Evolutionary conservation across 495 filamentous ascomycete genomes (phyloP).

Genomic region (Hypoxylon cercidicola): DNA sequence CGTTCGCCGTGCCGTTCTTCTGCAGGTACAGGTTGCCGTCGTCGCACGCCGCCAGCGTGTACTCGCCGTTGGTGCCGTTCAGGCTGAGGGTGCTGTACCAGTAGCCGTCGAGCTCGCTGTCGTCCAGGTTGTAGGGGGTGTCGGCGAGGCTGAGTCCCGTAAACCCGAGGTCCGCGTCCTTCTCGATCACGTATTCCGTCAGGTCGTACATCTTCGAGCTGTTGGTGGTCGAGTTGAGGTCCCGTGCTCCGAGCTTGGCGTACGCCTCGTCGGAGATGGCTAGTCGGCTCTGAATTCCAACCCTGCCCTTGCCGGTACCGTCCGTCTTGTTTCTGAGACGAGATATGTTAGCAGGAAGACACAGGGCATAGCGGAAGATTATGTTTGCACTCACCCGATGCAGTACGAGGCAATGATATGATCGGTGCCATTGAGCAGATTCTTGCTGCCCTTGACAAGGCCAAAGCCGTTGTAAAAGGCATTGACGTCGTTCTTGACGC

Average conservation of each 20-base stretch:
- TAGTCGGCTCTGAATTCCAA: constrained; percentile 11
- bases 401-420: constrained; percentile 30
- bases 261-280: constrained; percentile 8
- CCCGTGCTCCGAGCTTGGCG: constrained; percentile 1
- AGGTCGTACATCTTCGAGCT: constrained; percentile 10
- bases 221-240: constrained; percentile 6
- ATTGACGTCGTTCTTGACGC: constrained; percentile 26
- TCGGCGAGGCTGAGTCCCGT: constrained; percentile 11
- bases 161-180: constrained; percentile 7
- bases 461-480: constrained; percentile 22
- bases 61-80: constrained; percentile 14
- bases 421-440: constrained; percentile 11
- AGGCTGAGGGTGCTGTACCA: constrained; percentile 24
- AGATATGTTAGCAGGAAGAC: background rate
- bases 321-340: constrained; percentile 12
- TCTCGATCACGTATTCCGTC: constrained; percentile 10
- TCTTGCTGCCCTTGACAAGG: constrained; percentile 13
- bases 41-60: constrained; percentile 28
- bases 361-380: too few relatives aligned
- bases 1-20: constrained; percentile 19
- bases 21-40: constrained; percentile 39
- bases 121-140: constrained; percentile 17
- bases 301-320: constrained; percentile 5
- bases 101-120: constrained; percentile 22
- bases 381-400: constrained; percentile 12